Evolutionary conservation across 371 early-diverging fungal species (phyloP).

Genomic region (Mortierella sp.): DNA sequence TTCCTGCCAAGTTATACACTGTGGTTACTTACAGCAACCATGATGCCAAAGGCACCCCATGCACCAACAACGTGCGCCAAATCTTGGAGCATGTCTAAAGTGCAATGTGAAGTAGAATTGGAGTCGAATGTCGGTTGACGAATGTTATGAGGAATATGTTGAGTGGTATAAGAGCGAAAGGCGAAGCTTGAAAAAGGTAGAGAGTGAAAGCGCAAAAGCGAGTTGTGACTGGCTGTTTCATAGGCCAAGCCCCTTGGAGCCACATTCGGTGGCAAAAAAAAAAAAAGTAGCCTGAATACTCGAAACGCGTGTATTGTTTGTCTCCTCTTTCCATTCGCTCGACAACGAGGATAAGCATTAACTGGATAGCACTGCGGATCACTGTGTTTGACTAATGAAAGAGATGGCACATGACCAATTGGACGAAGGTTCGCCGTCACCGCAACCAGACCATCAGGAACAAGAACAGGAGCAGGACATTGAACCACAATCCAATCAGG

Average conservation of each 20-base stretch:
- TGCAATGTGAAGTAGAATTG: not conserved
- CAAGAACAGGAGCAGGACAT: slow-evolving; percentile 6
- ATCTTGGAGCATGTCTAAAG: slow-evolving; percentile 28
- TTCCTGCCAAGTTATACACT: not conserved
- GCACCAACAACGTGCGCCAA: slow-evolving; percentile 47
- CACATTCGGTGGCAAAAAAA: slow-evolving; percentile 4
- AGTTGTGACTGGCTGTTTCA: slow-evolving; percentile 4
- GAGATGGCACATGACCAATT: slow-evolving; percentile 11
- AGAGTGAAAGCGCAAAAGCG: not conserved
- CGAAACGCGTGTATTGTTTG: not conserved
- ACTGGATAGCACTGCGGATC: not conserved
- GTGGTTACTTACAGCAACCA: slow-evolving; percentile 34
- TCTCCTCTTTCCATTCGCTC: not conserved
- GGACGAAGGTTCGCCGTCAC: slow-evolving; percentile 1
- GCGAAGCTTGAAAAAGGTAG: not conserved
- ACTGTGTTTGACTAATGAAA: not conserved
- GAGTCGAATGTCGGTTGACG: not conserved
- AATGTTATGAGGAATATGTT: not conserved
- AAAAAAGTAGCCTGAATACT: not conserved
- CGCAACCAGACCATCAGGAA: slow-evolving; percentile 9
- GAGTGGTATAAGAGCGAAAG: not conserved
- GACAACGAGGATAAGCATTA: not conserved
- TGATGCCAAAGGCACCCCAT: slow-evolving; percentile 58
- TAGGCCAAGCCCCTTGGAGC: not conserved
- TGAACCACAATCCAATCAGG: not conserved